A percentile compares a stretch with the other conserved stretches of the same genome.
Conservation (phyloP, 192 early-diverging fungal species). For the Umbelopsis isabellina region DNA sequence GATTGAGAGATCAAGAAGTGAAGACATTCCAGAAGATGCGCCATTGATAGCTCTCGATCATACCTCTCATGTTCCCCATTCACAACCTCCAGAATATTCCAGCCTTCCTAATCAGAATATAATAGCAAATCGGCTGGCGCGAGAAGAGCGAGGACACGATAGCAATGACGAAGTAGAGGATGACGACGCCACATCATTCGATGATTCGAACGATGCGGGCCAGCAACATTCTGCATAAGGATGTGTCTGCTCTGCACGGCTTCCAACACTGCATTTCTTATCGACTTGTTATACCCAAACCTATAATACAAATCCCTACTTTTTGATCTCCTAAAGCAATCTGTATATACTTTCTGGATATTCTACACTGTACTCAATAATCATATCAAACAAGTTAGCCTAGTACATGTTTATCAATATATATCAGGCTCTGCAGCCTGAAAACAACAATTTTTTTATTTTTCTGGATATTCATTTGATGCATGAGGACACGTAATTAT, state of each 20-base stretch:
- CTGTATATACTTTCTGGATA: slow-evolving; percentile 14
- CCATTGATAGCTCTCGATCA: slow-evolving; percentile 11
- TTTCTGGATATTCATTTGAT: too few species aligned
- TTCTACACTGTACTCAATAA: slow-evolving; percentile 17
- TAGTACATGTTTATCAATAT: too few species aligned
- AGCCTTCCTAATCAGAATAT: slow-evolving; percentile 1
- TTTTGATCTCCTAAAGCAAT: neutral
- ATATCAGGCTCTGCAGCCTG: too few species aligned
- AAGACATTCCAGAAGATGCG: slow-evolving; percentile 1
- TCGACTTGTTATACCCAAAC: slow-evolving; percentile 15
- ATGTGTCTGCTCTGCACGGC: too few species aligned
- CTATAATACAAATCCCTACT: neutral
- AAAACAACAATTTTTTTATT: too few species aligned
- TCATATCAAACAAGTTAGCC: neutral
- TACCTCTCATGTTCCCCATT: neutral
- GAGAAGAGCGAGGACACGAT: neutral
- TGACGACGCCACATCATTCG: neutral
- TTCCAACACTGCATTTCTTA: neutral
- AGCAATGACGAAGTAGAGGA: too few species aligned
- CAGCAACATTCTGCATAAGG: neutral
- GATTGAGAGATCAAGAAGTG: neutral
- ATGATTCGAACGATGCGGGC: neutral
- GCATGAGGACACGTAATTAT: too few species aligned
- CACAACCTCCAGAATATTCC: slow-evolving; percentile 8
- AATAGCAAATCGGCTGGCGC: neutral